Percentiles rank a stretch among this genome's conserved stretches.
Evolutionary conservation across 768 basidiomycete genomes (phyloP).

Genomic region (Mycena rosella): DNA sequence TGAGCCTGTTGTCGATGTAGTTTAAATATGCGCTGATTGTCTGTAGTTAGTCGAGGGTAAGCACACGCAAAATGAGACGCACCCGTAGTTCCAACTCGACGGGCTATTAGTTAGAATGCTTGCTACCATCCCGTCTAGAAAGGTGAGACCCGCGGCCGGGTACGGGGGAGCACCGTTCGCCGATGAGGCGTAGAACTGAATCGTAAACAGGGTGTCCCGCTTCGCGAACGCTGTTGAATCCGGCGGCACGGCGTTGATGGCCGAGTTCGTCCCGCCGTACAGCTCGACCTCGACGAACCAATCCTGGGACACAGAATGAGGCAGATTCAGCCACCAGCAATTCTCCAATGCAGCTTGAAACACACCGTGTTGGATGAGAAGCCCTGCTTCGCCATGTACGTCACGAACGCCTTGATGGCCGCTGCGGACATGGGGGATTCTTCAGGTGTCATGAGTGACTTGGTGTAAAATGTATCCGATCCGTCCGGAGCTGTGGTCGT

Average conservation of each 20-base stretch:
- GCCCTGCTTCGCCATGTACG: slow-evolving; percentile 55
- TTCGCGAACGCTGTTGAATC: slow-evolving; percentile 50
- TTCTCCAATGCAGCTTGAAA: not conserved
- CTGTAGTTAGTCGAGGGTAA: not conserved
- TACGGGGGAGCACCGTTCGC: slow-evolving; percentile 42
- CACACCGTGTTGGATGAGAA: slow-evolving; percentile 47
- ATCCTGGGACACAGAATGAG: slow-evolving; percentile 13
- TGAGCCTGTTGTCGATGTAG: slow-evolving; percentile 51
- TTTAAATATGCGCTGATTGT: slow-evolving; percentile 55
- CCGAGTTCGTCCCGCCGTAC: slow-evolving; percentile 49
- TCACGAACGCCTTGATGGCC: slow-evolving; percentile 53
- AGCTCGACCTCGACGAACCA: slow-evolving; percentile 49
- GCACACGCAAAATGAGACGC: not conserved
- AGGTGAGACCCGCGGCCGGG: slow-evolving; percentile 53
- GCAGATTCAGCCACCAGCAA: not conserved
- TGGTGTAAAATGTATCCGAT: slow-evolving; percentile 58
- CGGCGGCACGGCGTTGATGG: slow-evolving; percentile 45
- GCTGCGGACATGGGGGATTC: slow-evolving; percentile 45
- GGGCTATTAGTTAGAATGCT: slow-evolving; percentile 52
- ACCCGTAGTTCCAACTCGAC: slow-evolving; percentile 55
- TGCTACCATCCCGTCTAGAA: slow-evolving; percentile 57
- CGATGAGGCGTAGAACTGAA: slow-evolving; percentile 54
- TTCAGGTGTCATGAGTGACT: slow-evolving; percentile 56
- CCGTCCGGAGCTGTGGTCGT: slow-evolving; percentile 45
- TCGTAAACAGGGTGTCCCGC: slow-evolving; percentile 47